These are phyloP conservation scores for Colletotrichum sp. DNA, from an alignment of 2,329 filamentous ascomycete species.

Conservation along the genomic window DNA sequence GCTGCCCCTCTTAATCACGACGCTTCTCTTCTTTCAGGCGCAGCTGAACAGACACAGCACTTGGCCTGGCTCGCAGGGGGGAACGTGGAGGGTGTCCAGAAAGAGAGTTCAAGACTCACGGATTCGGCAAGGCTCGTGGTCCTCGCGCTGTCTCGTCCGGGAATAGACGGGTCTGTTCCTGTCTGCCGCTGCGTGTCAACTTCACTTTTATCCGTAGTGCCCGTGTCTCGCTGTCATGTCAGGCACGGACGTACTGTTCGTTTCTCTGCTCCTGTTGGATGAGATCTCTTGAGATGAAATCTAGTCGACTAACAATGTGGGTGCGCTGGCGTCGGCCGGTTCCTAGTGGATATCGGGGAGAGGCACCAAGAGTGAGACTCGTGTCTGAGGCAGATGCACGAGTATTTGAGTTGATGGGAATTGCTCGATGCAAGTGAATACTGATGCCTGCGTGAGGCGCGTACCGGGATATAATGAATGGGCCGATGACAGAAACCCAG, in stretches of 20 bases:
- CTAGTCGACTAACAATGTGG: neutral
- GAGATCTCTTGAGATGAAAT: constrained; percentile 1
- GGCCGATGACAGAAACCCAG: neutral
- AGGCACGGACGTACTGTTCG: constrained; percentile 21
- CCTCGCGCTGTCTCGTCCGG: constrained; percentile 11
- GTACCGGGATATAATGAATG: neutral
- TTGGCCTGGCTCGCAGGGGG: neutral
- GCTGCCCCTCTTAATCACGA: neutral
- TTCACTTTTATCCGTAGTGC: constrained; percentile 8
- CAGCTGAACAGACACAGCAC: neutral
- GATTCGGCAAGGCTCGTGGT: constrained; percentile 1
- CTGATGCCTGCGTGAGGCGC: neutral
- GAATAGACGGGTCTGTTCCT: constrained; percentile 17
- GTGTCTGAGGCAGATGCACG: constrained; percentile 12
- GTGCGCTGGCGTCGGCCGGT: neutral
- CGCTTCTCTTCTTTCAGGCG: neutral
- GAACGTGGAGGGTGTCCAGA: constrained; percentile 1
- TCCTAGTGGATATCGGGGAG: neutral
- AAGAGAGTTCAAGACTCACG: constrained; percentile 15
- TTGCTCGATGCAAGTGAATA: neutral
- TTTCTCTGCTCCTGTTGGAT: neutral
- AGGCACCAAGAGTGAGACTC: constrained; percentile 13
- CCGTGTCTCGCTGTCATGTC: constrained; percentile 22
- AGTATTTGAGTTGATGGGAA: neutral
- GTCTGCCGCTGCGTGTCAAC: constrained; percentile 14